Conservation (phyloP, 345 rosid genomes). For the Euphorbia tirucalli region DNA sequence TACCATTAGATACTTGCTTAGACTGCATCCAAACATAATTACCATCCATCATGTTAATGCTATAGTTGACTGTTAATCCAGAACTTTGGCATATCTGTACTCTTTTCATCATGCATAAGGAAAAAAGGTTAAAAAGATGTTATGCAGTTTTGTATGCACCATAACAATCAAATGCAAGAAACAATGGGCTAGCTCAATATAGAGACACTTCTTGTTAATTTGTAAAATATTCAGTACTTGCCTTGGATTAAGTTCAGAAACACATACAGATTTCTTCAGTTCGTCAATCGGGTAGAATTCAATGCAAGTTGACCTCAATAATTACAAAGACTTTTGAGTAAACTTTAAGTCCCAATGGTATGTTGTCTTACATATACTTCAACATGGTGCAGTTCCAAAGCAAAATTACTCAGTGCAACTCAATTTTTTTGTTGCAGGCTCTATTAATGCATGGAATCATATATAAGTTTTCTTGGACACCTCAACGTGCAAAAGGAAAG, state of each 20-base stretch:
- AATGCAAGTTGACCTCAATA: no score
- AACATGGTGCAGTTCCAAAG: neutral
- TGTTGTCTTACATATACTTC: neutral
- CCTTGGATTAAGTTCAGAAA: neutral
- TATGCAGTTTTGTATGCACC: neutral
- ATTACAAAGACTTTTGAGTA: no score
- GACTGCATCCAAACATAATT: slow-evolving; percentile 38
- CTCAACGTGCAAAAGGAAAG: no score
- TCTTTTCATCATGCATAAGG: neutral
- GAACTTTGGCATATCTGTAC: neutral
- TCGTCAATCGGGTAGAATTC: neutral
- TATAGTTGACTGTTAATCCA: neutral
- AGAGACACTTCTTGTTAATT: neutral
- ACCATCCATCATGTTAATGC: slow-evolving; percentile 19
- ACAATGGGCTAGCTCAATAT: neutral
- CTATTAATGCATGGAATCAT: no score
- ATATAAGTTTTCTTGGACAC: no score
- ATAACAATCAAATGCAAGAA: neutral
- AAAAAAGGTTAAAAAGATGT: neutral
- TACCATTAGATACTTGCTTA: slow-evolving; percentile 75
- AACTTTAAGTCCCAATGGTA: neutral
- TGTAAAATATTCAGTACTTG: neutral
- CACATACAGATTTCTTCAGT: neutral
- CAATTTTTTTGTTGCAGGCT: no score
- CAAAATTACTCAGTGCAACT: neutral